Base-by-base conservation (phyloP, 176 grass and related monocot genomes). In the Chloris gayana region DNA sequence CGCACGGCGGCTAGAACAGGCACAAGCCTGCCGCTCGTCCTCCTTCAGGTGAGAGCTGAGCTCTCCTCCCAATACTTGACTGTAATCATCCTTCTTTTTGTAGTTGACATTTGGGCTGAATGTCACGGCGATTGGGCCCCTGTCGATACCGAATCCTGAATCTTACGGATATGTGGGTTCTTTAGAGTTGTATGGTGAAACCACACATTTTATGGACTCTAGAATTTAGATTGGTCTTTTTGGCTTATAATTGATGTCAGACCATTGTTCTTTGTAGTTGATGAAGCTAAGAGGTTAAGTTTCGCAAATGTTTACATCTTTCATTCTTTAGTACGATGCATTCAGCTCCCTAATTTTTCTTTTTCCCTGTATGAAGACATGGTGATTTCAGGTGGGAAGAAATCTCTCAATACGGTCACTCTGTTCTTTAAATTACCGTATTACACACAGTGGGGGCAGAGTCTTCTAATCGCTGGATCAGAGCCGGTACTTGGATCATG, bases 391-490 rank as follows among this genome's bases (percentile, higher is more conserved):
- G 72, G 62, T 30, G 71, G 73, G 29, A 97, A 87, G 85, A 95
- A 87, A 69, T 75, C 83, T 42, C 64, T 82, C 44, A 70, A 54
- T 69, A 67, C 85, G 5, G 78, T 91, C 24, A 91, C 93, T 5
- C 34, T 99, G 53, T 39, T 88, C 64, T 95, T 99, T 85, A 95
- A 91, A 80, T 53, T 99, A 17, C 93, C 93, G 5, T 93, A 99
- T 63, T 99, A 90, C 75, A 99, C 96, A 0, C 84, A 91, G 39
- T 99, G 96, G 96, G 93, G 96, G 1, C 90, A 95, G 79, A 91
- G 81, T 46, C 86, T 99, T 29, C 22, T 96, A 41, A 68, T 99
- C 24, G 86, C 92, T 1, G 97, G 97, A 75, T 99, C 93, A 1
- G 84, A 89, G 11, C 82, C 86, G 0, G 59, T 35, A 24, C 87